Base-by-base conservation (phyloP, 306 rosid genomes). In the Trifolium repens region DNA sequence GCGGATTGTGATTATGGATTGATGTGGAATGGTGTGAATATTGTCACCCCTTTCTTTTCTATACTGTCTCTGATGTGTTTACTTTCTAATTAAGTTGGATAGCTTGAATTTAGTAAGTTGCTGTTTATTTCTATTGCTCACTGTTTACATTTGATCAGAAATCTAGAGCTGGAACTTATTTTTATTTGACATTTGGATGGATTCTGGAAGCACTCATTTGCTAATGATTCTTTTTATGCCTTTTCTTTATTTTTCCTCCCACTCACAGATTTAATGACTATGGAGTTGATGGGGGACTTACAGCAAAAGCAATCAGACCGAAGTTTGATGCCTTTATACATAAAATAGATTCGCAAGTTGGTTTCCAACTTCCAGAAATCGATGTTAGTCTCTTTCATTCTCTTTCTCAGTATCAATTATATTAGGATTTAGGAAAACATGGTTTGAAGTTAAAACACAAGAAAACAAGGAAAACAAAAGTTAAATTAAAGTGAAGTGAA, bases 221-320 rank as follows among this genome's bases (percentile, higher is more conserved):
- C 67, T 73, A 59, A 9, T 22, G 16, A 27, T 30, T 67, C 13
- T 73, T 1, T 35, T 50, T 24, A n/a, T 69, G 52, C 32, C 4
- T 60, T 69, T 68, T 58, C 9, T 66, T 26, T 80, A 42, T 50
- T 27, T 27, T 34, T 24, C 8, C 37, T 7, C 12, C 42, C 52
- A 13, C 42, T 11, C 9, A 40, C 83, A 86, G 89, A 68, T 82
- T 84, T 62, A 80, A 70, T 80, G 86, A 81, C 19, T 82, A 82
- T 80, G 93, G 93, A 16, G 73, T 70, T 75, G 81, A 84, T 30
- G 93, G 90, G 54, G 88, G 87, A 32, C 84, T 78, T 16, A 80
- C 85, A 57, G 84, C 87, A n/a, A 86, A 82, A 72, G 73, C 70
- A 65, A 77, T 88, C 13, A 81, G 78, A 69, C 90, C 87, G 32